Conservation (phyloP, 2,329 filamentous ascomycete species). For the Alternaria metachromatica region DNA sequence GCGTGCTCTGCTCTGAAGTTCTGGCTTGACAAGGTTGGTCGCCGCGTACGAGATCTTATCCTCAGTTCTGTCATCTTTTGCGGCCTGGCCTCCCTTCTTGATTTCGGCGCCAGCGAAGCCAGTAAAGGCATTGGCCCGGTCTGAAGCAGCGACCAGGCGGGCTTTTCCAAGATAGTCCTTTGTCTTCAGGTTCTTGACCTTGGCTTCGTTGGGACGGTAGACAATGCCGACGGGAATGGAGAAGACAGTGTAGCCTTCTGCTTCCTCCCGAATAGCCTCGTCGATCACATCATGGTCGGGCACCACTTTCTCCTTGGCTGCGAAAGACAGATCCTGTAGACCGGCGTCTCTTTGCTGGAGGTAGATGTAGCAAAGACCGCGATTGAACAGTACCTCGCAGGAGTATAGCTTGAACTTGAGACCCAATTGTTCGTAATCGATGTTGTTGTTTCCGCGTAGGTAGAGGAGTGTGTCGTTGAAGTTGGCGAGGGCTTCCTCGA, state of each 20-base stretch:
- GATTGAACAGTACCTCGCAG: conserved; percentile 97
- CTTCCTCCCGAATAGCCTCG: conserved; percentile 90
- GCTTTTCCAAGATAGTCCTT: conserved; percentile 98
- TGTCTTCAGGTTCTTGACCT: conserved; percentile 96
- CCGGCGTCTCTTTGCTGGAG: conserved; percentile 89
- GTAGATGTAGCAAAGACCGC: conserved; percentile 96
- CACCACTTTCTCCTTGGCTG: conserved; percentile 94
- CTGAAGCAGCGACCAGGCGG: conserved; percentile 86
- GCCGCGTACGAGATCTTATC: conserved; percentile 92
- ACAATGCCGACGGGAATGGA: conserved; percentile 96
- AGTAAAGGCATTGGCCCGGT: conserved; percentile 79
- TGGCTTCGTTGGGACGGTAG: conserved; percentile 94
- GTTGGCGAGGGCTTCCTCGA: conserved; percentile 95
- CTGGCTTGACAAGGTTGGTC: conserved; percentile 89
- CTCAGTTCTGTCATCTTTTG: conserved; percentile 78
- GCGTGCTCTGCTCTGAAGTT: conserved; percentile 74
- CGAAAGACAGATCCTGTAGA: conserved; percentile 88
- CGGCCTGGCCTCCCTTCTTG: conserved; percentile 66
- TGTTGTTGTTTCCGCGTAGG: conserved; percentile 92
- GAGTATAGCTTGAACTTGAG: conserved; percentile 96
- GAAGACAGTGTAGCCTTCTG: conserved; percentile 98
- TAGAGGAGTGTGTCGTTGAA: conserved; percentile 98
- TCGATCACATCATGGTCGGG: conserved; percentile 98
- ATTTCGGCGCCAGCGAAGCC: conserved; percentile 81
- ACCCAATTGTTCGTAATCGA: conserved; percentile 96